Evolutionary conservation across 148 eudicot genomes (phyloP).

Genomic region (Vaccinium vitisidaea): DNA sequence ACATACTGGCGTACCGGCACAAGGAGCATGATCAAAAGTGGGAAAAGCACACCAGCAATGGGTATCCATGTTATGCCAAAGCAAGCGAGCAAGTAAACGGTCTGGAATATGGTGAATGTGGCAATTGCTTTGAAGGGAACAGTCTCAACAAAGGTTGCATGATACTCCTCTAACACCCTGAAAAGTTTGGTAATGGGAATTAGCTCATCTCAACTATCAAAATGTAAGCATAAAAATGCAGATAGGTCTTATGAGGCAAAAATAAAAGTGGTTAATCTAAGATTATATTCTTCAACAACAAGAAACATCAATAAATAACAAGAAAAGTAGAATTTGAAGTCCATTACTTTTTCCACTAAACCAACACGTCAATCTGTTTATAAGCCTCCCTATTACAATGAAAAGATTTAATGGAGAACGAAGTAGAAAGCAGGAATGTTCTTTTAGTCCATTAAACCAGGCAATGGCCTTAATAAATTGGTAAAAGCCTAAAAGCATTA

Average conservation of each 20-base stretch:
- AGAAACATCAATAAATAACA: background rate
- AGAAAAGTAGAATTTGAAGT: background rate
- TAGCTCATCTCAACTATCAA: background rate
- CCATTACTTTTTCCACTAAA: background rate
- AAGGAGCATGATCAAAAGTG: constrained; percentile 93
- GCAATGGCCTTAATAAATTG: background rate
- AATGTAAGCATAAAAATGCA: background rate
- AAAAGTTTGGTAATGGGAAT: background rate
- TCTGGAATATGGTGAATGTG: constrained; percentile 79
- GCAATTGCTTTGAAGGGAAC: constrained; percentile 88
- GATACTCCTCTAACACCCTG: constrained; percentile 84
- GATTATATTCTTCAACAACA: background rate
- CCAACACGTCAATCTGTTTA: background rate
- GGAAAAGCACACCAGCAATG: constrained; percentile 94
- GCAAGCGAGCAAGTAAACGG: constrained; percentile 72
- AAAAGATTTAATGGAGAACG: background rate
- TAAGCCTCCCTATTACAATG: background rate
- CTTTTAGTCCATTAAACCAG: background rate
- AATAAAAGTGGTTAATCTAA: background rate
- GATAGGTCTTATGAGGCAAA: background rate
- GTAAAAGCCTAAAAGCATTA: background rate
- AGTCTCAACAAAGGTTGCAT: constrained; percentile 85
- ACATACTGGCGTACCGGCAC: constrained; percentile 92
- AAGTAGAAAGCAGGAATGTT: background rate
- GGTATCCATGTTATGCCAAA: constrained; percentile 98